Conservation (phyloP, 176 grass and related monocot species). For the Avena insularis region DNA sequence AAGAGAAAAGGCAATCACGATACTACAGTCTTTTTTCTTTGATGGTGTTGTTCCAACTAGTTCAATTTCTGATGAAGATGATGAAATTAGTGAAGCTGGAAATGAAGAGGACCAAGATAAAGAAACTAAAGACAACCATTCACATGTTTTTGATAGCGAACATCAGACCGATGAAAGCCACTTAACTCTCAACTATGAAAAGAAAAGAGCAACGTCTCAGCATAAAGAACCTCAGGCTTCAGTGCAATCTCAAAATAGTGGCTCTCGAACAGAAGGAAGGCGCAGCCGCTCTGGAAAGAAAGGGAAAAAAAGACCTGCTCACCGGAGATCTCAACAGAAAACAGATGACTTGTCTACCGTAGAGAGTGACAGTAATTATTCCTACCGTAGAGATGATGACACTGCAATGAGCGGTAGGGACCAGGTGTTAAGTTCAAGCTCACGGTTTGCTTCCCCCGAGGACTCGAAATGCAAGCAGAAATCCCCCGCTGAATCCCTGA, state of each 20-base stretch:
- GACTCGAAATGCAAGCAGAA: constrained; percentile 81
- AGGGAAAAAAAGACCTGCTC: constrained; percentile 93
- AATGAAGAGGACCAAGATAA: constrained; percentile 75
- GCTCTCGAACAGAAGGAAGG: constrained; percentile 75
- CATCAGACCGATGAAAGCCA: constrained; percentile 68
- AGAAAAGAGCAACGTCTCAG: constrained; percentile 62
- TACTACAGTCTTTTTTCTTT: constrained; percentile 93
- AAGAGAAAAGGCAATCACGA: constrained; percentile 88
- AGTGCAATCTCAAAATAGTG: constrained; percentile 52
- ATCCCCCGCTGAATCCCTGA: constrained; percentile 63
- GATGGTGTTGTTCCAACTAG: constrained; percentile 85
- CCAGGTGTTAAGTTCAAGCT: constrained; percentile 86
- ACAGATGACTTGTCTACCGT: constrained; percentile 66
- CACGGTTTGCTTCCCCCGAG: constrained; percentile 94
- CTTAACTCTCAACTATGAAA: constrained; percentile 70
- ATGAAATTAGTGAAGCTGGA: constrained; percentile 73
- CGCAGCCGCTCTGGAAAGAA: constrained; percentile 85
- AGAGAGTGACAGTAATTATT: constrained; percentile 74
- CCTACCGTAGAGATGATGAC: constrained; percentile 66
- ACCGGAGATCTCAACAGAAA: constrained; percentile 83
- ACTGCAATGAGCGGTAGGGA: constrained; percentile 76
- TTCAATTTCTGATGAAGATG: constrained; percentile 87
- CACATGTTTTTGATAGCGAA: constrained; percentile 55
- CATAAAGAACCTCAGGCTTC: constrained; percentile 62
- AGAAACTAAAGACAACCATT: constrained; percentile 52